Conservation (phyloP, 176 grass and related monocot species). For the Olyra latifolia region DNA sequence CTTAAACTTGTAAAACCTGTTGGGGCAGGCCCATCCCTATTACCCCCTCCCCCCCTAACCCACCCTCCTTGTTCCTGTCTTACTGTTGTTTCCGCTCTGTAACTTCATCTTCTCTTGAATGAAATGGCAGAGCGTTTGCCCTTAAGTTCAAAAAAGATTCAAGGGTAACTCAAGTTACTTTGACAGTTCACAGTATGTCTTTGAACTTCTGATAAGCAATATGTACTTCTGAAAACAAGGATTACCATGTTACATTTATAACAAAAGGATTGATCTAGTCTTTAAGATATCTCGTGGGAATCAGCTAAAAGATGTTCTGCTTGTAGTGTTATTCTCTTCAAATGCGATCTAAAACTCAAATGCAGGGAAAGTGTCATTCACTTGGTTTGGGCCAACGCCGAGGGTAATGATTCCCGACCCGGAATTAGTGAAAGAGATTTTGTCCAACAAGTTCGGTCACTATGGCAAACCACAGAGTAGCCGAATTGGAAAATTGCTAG, state of each 20-base stretch:
- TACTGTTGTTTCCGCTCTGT: too few relatives aligned
- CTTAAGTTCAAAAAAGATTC: too few relatives aligned
- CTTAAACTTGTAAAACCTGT: too few relatives aligned
- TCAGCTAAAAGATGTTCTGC: neutral
- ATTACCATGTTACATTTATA: neutral
- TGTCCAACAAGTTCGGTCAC: slow-evolving; percentile 64
- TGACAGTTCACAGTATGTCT: neutral
- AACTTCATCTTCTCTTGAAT: too few relatives aligned
- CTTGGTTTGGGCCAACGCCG: slow-evolving; percentile 60
- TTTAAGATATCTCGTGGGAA: neutral
- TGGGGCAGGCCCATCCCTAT: too few relatives aligned
- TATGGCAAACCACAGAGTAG: slow-evolving; percentile 16
- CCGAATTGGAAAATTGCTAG: slow-evolving; percentile 10
- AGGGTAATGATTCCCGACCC: slow-evolving; percentile 55
- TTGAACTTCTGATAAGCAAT: neutral
- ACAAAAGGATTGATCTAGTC: neutral
- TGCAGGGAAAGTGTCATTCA: slow-evolving; percentile 61
- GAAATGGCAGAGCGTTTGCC: too few relatives aligned
- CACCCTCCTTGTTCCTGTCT: too few relatives aligned
- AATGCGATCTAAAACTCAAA: neutral
- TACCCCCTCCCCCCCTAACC: too few relatives aligned
- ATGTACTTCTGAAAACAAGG: too few relatives aligned
- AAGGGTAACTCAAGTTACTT: slow-evolving; percentile 10
- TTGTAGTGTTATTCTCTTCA: too few relatives aligned
- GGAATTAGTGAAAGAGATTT: slow-evolving; percentile 46